Evolutionary conservation across 1,284 basidiomycete species (phyloP), one percentile per base, ranked within the genome.

Genomic region (Ceratobasidium papillatum): DNA sequence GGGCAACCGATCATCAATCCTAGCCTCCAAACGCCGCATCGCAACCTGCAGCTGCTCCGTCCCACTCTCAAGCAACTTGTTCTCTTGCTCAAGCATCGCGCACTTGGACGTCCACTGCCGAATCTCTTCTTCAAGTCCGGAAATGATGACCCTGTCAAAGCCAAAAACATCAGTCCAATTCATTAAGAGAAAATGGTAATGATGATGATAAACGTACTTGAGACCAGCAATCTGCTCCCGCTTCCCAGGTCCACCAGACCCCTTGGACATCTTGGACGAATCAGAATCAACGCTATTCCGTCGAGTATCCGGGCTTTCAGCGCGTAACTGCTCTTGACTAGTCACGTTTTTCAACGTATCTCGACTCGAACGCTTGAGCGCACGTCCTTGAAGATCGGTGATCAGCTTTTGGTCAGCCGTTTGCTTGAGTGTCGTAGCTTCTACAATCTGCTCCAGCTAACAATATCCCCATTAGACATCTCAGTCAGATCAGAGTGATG

Each of bases 91-190:
- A 41, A 94, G 82, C 49, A 91, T 81, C 80, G 91, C 92, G 81
- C 89, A 90, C 77, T 87, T 86, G 76, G 92, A 89, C 27, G 86
- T 83, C 9, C 89, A 82, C n/a, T 86, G 83, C 3, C 88, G 81
- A 78, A 90, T 94, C 83, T 97, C 95, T 78, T 92, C 90, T 80
- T 93, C 92, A 56, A 97, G 85, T 79, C 95, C 92, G 79, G 94
- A 91, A 32, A 97, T 89, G 78, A 98, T 94, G 80, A 94, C 92
- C 81, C 92, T 94, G 78, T 8, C 14, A 4, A 41, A 17, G 64
- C 25, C n/a, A 72, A 49, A 27, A 58, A 36, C 78, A 68, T 76
- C 71, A 52, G 34, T 30, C 65, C 45, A 9, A 25, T n/a, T 59
- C 72, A 51, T 47, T 41, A 38, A 59, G 43, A 38, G 34, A 45